These are phyloP conservation scores for Cryoendolithus antarcticus DNA, from an alignment of 2,329 filamentous ascomycete species.

Conservation along the genomic window DNA sequence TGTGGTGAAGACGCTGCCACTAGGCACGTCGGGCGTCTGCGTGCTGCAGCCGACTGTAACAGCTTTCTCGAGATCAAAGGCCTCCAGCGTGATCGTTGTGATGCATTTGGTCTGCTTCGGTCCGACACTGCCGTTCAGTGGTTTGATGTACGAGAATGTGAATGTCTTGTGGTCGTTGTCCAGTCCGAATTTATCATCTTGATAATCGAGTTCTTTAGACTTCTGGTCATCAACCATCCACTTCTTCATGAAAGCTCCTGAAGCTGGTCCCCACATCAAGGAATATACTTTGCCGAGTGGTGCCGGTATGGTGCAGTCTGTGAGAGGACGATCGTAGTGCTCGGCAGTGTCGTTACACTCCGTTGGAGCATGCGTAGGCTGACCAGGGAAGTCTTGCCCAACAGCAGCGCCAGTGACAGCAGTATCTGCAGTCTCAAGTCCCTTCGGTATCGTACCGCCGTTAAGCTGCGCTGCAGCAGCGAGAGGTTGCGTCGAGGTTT, in stretches of 20 bases:
- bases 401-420: constrained; percentile 29
- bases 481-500: constrained; percentile 49
- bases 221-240: constrained; percentile 83
- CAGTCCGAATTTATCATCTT: constrained; percentile 65
- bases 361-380: constrained; percentile 67
- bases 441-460: constrained; percentile 24
- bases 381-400: constrained; percentile 65
- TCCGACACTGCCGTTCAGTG: constrained; percentile 69
- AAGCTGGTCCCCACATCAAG: constrained; percentile 72
- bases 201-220: constrained; percentile 73
- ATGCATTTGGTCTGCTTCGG: constrained; percentile 93
- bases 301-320: constrained; percentile 74
- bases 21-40: constrained; percentile 89
- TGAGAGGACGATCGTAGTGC: constrained; percentile 76
- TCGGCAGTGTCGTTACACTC: constrained; percentile 67
- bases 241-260: constrained; percentile 69
- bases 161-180: constrained; percentile 59
- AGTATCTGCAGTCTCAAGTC: constrained; percentile 23
- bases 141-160: constrained; percentile 81
- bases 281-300: constrained; percentile 87
- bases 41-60: constrained; percentile 73
- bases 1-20: constrained; percentile 76
- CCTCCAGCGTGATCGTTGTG: constrained; percentile 72
- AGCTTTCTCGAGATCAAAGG: constrained; percentile 74
- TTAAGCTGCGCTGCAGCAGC: constrained; percentile 25